Conservation (phyloP, 805 yeast genomes). For the Brettanomyces sp. region DNA sequence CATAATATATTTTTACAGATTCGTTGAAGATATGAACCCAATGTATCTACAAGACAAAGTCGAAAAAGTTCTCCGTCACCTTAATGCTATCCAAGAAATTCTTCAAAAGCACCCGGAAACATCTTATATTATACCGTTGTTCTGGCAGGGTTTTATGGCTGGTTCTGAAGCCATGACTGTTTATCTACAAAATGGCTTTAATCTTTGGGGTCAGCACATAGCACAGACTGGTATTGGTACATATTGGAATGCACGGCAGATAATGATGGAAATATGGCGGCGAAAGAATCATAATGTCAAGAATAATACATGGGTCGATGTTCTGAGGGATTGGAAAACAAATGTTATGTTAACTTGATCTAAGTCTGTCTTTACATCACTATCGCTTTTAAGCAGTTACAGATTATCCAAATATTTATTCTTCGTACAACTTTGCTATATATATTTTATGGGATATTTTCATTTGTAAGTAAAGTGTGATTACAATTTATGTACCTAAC, state of each 20-base stretch:
- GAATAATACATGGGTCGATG: conserved; percentile 69
- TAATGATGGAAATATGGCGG: conserved; percentile 81
- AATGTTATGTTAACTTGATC: conserved; percentile 58
- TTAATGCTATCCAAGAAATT: conserved; percentile 51
- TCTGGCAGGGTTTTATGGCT: conserved; percentile 86
- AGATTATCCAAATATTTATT: too few species aligned
- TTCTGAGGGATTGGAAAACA: conserved; percentile 77
- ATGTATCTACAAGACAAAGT: conserved; percentile 54
- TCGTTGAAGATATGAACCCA: conserved; percentile 48
- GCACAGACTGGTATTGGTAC: conserved; percentile 59
- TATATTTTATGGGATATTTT: too few species aligned
- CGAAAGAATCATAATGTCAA: conserved; percentile 51
- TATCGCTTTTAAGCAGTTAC: too few species aligned
- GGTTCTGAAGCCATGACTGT: conserved; percentile 67
- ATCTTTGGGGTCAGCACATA: conserved; percentile 63
- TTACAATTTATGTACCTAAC: too few species aligned
- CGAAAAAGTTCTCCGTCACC: conserved; percentile 48
- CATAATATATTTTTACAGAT: conserved; percentile 59
- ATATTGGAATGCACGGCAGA: conserved; percentile 79
- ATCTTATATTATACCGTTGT: conserved; percentile 56
- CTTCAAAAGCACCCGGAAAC: conserved; percentile 42
- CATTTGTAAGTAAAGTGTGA: too few species aligned
- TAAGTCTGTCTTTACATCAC: too few species aligned
- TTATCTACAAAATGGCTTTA: conserved; percentile 54
- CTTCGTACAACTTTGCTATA: too few species aligned